Evolutionary conservation across 2,329 filamentous ascomycete genomes (phyloP).

Genomic region (Arachnomyces sp.): DNA sequence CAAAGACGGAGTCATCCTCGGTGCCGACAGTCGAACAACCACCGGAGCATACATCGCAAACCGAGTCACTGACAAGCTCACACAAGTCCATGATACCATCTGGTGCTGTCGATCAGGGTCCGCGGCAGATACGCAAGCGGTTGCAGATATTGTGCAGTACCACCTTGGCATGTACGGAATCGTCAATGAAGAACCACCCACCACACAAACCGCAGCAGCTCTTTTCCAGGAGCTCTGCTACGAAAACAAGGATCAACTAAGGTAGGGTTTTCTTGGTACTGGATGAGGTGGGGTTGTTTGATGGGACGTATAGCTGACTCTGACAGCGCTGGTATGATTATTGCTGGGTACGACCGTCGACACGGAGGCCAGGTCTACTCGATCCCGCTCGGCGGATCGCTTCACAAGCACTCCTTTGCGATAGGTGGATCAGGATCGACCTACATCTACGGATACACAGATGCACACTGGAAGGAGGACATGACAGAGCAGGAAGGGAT

Average conservation of each 20-base stretch:
- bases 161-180: slow-evolving; percentile 89
- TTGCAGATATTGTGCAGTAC: slow-evolving; percentile 96
- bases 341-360: slow-evolving; percentile 93
- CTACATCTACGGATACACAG: slow-evolving; percentile 99
- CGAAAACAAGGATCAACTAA: slow-evolving; percentile 87
- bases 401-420: slow-evolving; percentile 94
- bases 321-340: slow-evolving; percentile 83
- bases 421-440: slow-evolving; percentile 96
- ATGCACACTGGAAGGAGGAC: slow-evolving; percentile 87
- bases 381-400: slow-evolving; percentile 88
- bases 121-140: slow-evolving; percentile 93
- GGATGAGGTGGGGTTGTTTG: slow-evolving; percentile 5
- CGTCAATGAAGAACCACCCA: slow-evolving; percentile 80
- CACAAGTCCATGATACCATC: slow-evolving; percentile 95
- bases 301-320: background rate
- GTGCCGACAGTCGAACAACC: slow-evolving; percentile 93
- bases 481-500: slow-evolving; percentile 92
- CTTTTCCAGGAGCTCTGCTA: slow-evolving; percentile 99
- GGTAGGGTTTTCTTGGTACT: slow-evolving; percentile 47
- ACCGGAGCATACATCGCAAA: slow-evolving; percentile 98
- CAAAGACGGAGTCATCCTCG: slow-evolving; percentile 93
- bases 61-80: slow-evolving; percentile 98
- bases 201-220: slow-evolving; percentile 87
- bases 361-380: slow-evolving; percentile 97
- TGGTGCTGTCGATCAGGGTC: slow-evolving; percentile 99